Conservation (phyloP, 371 early-diverging fungal species). For the Nematocida sp. region DNA sequence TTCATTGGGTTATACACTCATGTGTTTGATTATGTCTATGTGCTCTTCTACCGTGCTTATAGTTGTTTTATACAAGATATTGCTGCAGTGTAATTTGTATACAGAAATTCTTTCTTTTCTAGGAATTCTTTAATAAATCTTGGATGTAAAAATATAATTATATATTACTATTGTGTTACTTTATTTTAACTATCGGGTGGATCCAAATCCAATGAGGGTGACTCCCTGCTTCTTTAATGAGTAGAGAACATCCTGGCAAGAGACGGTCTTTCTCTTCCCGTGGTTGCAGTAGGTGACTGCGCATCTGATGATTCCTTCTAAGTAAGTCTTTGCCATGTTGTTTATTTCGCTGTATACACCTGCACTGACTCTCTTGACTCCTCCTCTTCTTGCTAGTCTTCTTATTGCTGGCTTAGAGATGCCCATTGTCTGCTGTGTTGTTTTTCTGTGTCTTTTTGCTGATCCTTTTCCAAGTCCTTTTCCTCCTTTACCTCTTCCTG, state of each 20-base stretch:
- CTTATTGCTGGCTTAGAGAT: slow-evolving; percentile 99
- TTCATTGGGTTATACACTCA: no score
- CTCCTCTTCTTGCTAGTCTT: slow-evolving; percentile 99
- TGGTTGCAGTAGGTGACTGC: slow-evolving; percentile 97
- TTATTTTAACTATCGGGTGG: slow-evolving; percentile 28
- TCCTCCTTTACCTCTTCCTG: slow-evolving; percentile 85
- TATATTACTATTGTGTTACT: slow-evolving; percentile 1
- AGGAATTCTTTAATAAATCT: background rate
- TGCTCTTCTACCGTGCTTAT: no score
- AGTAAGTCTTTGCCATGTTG: slow-evolving; percentile 87
- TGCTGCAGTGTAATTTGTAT: background rate
- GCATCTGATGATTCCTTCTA: slow-evolving; percentile 92
- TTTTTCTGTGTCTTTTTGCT: slow-evolving; percentile 91
- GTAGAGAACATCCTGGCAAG: slow-evolving; percentile 83
- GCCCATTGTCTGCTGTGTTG: slow-evolving; percentile 71
- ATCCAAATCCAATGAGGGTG: slow-evolving; percentile 72
- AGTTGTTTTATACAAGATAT: background rate
- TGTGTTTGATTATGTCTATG: no score
- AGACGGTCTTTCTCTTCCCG: slow-evolving; percentile 99
- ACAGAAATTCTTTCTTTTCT: background rate
- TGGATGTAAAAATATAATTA: background rate
- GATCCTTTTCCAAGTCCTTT: slow-evolving; percentile 92
- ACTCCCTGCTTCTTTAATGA: slow-evolving; percentile 94
- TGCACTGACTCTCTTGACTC: slow-evolving; percentile 98
- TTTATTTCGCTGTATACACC: slow-evolving; percentile 97